These are phyloP conservation scores for Aspergillus floridensis DNA, from an alignment of 2,329 filamentous ascomycete species.

Conservation along the genomic window DNA sequence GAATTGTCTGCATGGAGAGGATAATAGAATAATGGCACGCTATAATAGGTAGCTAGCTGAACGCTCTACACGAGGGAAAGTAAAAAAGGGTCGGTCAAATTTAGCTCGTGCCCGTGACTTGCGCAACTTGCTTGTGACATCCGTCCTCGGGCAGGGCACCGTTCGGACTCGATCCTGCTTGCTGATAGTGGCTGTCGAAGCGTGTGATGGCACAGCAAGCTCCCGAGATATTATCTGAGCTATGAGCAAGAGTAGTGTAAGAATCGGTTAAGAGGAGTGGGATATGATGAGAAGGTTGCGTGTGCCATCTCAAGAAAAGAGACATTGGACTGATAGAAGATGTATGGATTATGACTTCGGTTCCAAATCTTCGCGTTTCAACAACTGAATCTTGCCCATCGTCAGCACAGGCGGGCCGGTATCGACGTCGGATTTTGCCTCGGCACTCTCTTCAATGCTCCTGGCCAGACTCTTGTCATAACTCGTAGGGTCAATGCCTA, in stretches of 20 bases:
- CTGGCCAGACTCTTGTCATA: conserved; percentile 48
- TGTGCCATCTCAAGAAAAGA: not conserved
- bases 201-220: not conserved
- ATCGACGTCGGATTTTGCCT: conserved; percentile 25
- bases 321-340: not conserved
- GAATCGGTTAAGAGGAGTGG: not conserved
- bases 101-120: not conserved
- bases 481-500: conserved; percentile 62
- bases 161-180: not conserved
- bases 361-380: conserved; percentile 45
- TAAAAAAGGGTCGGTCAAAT: not conserved
- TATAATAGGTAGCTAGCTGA: not conserved
- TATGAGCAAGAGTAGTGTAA: not conserved
- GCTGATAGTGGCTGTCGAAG: not conserved
- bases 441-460: conserved; percentile 23
- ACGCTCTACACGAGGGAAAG: not conserved
- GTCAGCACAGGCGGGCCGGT: conserved; percentile 29
- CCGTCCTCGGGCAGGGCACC: not conserved
- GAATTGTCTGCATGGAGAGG: not conserved
- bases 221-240: not conserved
- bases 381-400: conserved; percentile 46
- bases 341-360: conserved; percentile 21
- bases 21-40: not conserved
- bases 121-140: not conserved
- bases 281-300: not conserved